These are phyloP conservation scores for Cyclotella baltica DNA, from an alignment of 108 stramenopile species.

Conservation along the genomic window DNA sequence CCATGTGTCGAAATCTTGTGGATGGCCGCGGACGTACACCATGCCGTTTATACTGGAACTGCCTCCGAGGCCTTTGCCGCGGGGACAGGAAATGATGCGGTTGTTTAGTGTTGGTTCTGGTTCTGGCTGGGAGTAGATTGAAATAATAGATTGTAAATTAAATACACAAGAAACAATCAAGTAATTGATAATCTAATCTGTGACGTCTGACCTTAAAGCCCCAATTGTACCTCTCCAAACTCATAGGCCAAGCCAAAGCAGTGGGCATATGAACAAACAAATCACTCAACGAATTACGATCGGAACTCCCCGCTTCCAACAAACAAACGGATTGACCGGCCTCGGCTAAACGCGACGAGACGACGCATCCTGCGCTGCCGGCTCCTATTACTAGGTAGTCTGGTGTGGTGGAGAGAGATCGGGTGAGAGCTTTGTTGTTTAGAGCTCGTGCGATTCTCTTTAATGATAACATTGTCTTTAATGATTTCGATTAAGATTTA, in stretches of 20 bases:
- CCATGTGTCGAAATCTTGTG: conserved; percentile 58
- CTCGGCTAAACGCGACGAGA: conserved; percentile 61
- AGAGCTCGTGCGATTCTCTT: too few relatives aligned
- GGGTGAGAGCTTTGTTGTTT: too few relatives aligned
- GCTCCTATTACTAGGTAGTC: conserved; percentile 83
- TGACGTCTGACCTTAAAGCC: conserved; percentile 12
- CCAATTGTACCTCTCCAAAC: conserved; percentile 19
- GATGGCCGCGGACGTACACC: conserved; percentile 57
- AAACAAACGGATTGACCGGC: background rate
- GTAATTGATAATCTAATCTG: background rate
- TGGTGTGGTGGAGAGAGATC: conserved; percentile 28
- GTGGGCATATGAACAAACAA: background rate
- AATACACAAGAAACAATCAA: background rate
- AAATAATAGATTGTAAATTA: background rate
- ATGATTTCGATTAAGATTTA: background rate
- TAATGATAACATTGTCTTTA: background rate
- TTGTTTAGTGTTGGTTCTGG: background rate
- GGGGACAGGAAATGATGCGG: conserved; percentile 40
- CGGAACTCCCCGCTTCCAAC: background rate
- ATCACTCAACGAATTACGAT: background rate
- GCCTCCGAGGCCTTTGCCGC: conserved; percentile 63
- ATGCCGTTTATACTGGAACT: conserved; percentile 53
- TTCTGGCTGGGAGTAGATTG: too few relatives aligned
- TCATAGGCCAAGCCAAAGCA: conserved; percentile 31
- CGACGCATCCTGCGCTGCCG: conserved; percentile 75